Base-by-base conservation (phyloP, 768 basidiomycete genomes). In the Lentinula guzmanii region DNA sequence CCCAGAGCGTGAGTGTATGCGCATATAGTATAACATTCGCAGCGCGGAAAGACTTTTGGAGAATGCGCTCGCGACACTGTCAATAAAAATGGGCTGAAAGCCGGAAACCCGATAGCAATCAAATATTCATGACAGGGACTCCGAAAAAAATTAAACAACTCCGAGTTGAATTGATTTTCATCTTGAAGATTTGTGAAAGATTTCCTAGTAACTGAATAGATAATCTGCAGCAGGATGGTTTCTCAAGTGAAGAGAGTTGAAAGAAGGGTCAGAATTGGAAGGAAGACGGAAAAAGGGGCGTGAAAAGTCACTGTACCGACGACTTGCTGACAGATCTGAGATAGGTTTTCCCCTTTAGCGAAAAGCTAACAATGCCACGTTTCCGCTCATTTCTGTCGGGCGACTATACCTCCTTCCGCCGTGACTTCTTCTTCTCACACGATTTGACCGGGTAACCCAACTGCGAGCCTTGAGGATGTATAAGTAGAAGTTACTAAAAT, bases 341-440 rank as follows among this genome's bases (percentile, higher is more conserved):
- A 48, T 48, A 48, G 46, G 46, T 48, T 48, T 48, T 48, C 46
- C 46, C 46, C 46, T 48, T 48, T 48, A 48, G 46, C 46, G n/a
- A 48, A 48, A 48, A 48, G 46, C 11, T 48, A 48, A 48, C 46
- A 48, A 24, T 48, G 46, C 46, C 46, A 48, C 46, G 46, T 48
- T 48, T 48, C 46, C 46, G 46, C 46, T 48, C 46, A 48, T 48
- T 43, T 48, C 16, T 48, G 46, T 48, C 46, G 46, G 46, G 46
- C 46, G 46, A 48, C 46, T 48, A 48, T 24, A 48, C 46, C 46
- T 48, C 46, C 46, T 48, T 48, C 46, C 46, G 46, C 46, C 46
- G 46, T 48, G 46, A 48, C 46, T 48, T 48, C 46, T 41, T 54
- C 33, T 24, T 43, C 54, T 56, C 54, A 56, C 54, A 56, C 54